phyloP scores from a whole-genome alignment of 2,329 filamentous ascomycete species.

The Pseudopithomyces maydicus region DNA sequence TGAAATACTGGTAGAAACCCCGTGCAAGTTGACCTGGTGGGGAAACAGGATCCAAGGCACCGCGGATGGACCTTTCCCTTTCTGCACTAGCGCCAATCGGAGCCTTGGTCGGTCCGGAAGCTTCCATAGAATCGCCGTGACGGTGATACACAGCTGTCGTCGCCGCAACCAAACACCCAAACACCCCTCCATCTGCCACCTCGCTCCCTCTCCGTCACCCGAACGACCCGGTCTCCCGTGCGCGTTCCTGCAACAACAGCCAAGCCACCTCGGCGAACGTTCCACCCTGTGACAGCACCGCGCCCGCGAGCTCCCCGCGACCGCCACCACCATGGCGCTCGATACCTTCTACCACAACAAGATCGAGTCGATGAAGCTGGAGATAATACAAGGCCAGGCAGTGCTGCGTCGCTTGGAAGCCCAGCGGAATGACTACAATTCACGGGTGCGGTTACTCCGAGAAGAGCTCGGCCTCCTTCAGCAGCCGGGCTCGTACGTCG shows the following conservation, averaged over 20 bases:
- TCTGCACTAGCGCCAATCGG: background rate
- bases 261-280: slow-evolving; percentile 4
- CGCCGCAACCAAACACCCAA: background rate
- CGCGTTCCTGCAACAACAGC: background rate
- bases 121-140: slow-evolving; percentile 11
- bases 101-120: slow-evolving; percentile 9
- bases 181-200: slow-evolving; percentile 33
- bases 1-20: background rate
- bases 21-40: slow-evolving; percentile 2
- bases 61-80: slow-evolving; percentile 6
- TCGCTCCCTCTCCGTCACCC: slow-evolving; percentile 55
- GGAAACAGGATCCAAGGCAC: slow-evolving; percentile 4
- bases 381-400: slow-evolving; percentile 98
- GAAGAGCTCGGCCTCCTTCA: slow-evolving; percentile 96
- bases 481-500: slow-evolving; percentile 96
- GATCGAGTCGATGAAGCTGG: slow-evolving; percentile 99
- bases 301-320: slow-evolving; percentile 16
- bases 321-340: slow-evolving; percentile 81
- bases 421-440: slow-evolving; percentile 99
- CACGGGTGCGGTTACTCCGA: slow-evolving; percentile 87
- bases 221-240: background rate
- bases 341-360: slow-evolving; percentile 99
- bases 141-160: slow-evolving; percentile 3
- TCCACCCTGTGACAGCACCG: slow-evolving; percentile 56
- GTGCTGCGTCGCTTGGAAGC: slow-evolving; percentile 93